Evolutionary conservation across 176 grass and related monocot species (phyloP).

Genomic region (Musa acuminata): DNA sequence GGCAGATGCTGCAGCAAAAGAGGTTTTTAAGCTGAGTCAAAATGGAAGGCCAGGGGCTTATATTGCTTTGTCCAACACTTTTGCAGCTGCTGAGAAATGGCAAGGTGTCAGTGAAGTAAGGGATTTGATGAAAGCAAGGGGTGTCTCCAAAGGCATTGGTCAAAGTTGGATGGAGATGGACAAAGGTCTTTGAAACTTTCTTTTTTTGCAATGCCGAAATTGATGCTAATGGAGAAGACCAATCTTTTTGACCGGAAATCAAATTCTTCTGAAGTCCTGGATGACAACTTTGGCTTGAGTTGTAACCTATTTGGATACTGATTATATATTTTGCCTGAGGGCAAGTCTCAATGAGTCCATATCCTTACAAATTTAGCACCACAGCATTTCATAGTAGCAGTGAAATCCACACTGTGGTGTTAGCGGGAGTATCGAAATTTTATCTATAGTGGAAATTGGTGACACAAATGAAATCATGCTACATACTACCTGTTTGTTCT

Average conservation of each 20-base stretch:
- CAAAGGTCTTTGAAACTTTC: constrained; percentile 9
- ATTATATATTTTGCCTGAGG: neutral
- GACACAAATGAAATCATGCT: too few species aligned
- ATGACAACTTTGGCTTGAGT: neutral
- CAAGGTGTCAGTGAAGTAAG: constrained; percentile 45
- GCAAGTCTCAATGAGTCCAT: neutral
- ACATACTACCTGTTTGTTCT: too few species aligned
- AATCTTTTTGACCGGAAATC: too few species aligned
- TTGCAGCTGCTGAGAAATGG: constrained; percentile 64
- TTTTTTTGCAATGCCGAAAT: neutral
- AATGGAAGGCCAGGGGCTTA: constrained; percentile 54
- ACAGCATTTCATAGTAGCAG: neutral
- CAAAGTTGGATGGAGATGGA: constrained; percentile 49
- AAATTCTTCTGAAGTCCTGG: too few species aligned
- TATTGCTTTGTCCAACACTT: constrained; percentile 79
- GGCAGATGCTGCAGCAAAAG: constrained; percentile 39
- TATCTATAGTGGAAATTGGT: too few species aligned
- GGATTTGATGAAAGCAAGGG: constrained; percentile 56
- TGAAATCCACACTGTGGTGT: neutral
- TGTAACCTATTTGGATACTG: neutral
- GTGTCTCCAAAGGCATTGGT: constrained; percentile 52
- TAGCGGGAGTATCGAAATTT: too few species aligned
- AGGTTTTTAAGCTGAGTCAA: constrained; percentile 55
- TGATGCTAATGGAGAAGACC: too few species aligned
- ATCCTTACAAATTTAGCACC: neutral